Evolutionary conservation across 768 basidiomycete species (phyloP), one percentile per base, ranked within the genome.

Genomic region (Rhodotorula sphaerocarpa): DNA sequence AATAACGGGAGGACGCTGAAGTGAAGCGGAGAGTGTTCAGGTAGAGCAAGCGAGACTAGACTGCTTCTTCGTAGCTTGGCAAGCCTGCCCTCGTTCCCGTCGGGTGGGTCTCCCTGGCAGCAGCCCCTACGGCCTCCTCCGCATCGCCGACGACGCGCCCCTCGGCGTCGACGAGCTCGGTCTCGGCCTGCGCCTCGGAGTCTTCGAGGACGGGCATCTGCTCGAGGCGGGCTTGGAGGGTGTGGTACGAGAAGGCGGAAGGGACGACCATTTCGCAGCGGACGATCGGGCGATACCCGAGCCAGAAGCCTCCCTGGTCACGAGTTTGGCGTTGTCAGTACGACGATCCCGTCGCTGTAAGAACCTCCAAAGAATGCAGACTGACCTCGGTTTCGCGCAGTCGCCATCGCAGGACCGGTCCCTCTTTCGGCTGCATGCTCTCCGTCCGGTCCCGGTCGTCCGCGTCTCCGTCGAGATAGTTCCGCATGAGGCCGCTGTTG

Each of bases 401-500:
- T 45, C 61, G 53, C 66, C 66, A 67, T 21, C 66, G 27, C 55
- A 67, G 21, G 20, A 56, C 50, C 21, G 66, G 58, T 33, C 28
- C 11, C 1, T 63, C 66, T 51, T 63, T 67, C 9, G 23, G 20
- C 15, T 20, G 21, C 41, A 44, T 20, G 14, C 45, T 47, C 21
- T 30, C 50, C 15, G 16, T 46, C 20, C 31, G 34, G 31, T 12
- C 50, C 25, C 27, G 41, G 21, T 34, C 63, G 36, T 16, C 16
- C 30, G 48, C 66, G 14, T 59, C 58, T 5, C 63, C 63, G 27
- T 65, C 66, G 57, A 67, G 62, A 46, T 60, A 67, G 41, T 67
- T 67, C 11, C 59, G 41, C 58, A 67, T 55, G 9, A 67, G 45
- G 11, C 51, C 50, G 14, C 43, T 36, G 42, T 67, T 67, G 4